A percentile compares a stretch with the other conserved stretches of the same genome.
Conservation (phyloP, 148 eudicot species). For the Limonium bicolor region DNA sequence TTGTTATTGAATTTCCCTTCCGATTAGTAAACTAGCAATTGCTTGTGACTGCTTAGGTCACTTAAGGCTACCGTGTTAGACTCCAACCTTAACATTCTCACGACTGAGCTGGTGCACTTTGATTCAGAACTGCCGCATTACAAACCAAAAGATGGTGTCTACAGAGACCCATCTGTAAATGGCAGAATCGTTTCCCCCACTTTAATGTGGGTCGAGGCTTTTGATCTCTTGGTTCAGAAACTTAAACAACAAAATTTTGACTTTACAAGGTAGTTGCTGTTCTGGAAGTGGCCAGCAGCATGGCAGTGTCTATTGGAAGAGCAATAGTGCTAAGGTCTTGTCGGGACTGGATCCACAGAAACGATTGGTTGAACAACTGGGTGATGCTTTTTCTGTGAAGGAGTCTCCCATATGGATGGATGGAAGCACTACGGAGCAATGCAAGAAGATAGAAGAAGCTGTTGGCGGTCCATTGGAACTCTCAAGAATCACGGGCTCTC, state of each 20-base stretch:
- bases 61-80: conserved; percentile 81
- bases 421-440: conserved; percentile 80
- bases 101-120: conserved; percentile 46
- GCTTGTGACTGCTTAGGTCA: conserved; percentile 43
- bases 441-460: conserved; percentile 76
- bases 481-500: conserved; percentile 66
- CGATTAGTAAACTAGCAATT: no score
- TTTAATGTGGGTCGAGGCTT: conserved; percentile 85
- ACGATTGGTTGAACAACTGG: conserved; percentile 41
- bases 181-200: conserved; percentile 90
- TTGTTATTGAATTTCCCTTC: background rate
- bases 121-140: conserved; percentile 75
- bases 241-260: no score
- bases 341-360: conserved; percentile 49
- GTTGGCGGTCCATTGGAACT: conserved; percentile 74
- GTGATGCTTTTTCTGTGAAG: conserved; percentile 46
- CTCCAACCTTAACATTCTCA: conserved; percentile 36
- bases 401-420: conserved; percentile 98
- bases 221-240: conserved; percentile 55
- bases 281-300: conserved; percentile 96
- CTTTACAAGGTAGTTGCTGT: conserved; percentile 53
- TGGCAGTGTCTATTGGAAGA: conserved; percentile 93
- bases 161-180: conserved; percentile 37
- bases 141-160: conserved; percentile 84
- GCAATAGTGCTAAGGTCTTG: conserved; percentile 32